These are phyloP conservation scores for Eutrema heterophyllum DNA, from an alignment of 345 rosid genomes.

Conservation along the genomic window DNA sequence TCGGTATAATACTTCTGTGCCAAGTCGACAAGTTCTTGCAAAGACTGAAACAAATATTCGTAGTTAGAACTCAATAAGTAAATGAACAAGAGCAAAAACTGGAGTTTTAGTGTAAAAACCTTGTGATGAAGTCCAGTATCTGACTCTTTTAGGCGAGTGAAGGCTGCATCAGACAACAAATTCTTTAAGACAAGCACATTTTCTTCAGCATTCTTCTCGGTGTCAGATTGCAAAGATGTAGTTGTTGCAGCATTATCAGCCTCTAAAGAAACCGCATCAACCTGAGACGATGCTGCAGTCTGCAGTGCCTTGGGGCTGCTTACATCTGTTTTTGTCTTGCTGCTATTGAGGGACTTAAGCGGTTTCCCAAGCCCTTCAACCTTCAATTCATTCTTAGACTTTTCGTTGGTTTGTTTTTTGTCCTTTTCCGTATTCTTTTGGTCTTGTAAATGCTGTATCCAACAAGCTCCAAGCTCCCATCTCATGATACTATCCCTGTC, in stretches of 20 bases:
- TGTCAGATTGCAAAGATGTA: slow-evolving; percentile 46
- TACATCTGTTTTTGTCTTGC: slow-evolving; percentile 63
- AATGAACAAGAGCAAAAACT: slow-evolving; percentile 4
- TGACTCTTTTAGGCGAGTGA: slow-evolving; percentile 69
- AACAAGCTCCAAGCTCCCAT: slow-evolving; percentile 99
- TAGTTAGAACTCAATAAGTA: slow-evolving; percentile 25
- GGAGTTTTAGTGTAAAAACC: slow-evolving; percentile 38
- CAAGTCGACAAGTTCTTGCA: slow-evolving; percentile 76
- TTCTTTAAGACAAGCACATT: slow-evolving; percentile 55
- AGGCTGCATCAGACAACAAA: slow-evolving; percentile 72
- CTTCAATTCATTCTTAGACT: slow-evolving; percentile 77
- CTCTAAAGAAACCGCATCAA: slow-evolving; percentile 37
- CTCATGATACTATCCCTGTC: slow-evolving; percentile 57
- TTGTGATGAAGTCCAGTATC: slow-evolving; percentile 92
- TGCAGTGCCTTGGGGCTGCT: slow-evolving; percentile 34
- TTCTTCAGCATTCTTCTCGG: slow-evolving; percentile 44
- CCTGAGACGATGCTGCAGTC: slow-evolving; percentile 38
- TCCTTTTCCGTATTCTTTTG: slow-evolving; percentile 81
- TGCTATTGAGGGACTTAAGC: slow-evolving; percentile 76
- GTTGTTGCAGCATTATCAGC: slow-evolving; percentile 35
- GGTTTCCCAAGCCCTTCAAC: slow-evolving; percentile 97
- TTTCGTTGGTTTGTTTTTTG: slow-evolving; percentile 61
- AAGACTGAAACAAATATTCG: slow-evolving; percentile 48
- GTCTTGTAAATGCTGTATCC: slow-evolving; percentile 98
- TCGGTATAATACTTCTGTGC: slow-evolving; percentile 80